A percentile compares a stretch with the other conserved stretches of the same genome.
Conservation (phyloP, 345 rosid genomes). For the Populus euphratica region DNA sequence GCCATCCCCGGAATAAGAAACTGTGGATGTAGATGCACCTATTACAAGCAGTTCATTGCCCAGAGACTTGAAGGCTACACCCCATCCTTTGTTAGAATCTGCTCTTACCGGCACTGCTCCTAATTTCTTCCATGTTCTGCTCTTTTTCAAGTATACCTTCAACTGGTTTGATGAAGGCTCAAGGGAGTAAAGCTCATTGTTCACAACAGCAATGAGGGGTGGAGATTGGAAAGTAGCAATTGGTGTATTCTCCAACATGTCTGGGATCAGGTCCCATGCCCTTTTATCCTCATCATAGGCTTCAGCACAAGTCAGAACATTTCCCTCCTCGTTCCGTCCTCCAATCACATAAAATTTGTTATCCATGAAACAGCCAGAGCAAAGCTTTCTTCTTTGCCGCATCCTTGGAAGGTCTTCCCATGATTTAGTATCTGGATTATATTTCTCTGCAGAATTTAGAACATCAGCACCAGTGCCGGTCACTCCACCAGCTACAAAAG, state of each 20-base stretch:
- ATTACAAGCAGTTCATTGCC: conserved; percentile 78
- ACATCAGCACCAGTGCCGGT: conserved; percentile 29
- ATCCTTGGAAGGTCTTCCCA: conserved; percentile 63
- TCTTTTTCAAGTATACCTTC: conserved; percentile 48
- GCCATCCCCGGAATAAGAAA: conserved; percentile 33
- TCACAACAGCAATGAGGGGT: conserved; percentile 70
- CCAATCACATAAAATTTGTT: conserved; percentile 73
- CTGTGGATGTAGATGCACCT: conserved; percentile 46
- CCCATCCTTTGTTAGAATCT: conserved; percentile 73
- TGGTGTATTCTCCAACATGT: conserved; percentile 51
- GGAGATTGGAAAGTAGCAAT: conserved; percentile 60
- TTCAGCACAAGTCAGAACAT: conserved; percentile 65
- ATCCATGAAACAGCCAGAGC: conserved; percentile 75
- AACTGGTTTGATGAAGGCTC: conserved; percentile 68
- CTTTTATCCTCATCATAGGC: conserved; percentile 47
- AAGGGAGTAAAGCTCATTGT: conserved; percentile 63
- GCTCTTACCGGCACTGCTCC: conserved; percentile 79
- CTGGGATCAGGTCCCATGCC: conserved; percentile 58
- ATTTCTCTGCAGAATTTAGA: conserved; percentile 61
- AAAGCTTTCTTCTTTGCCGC: conserved; percentile 48
- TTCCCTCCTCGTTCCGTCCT: conserved; percentile 51
- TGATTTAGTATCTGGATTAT: conserved; percentile 56
- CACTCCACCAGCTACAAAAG: conserved; percentile 77
- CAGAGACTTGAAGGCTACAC: conserved; percentile 85
- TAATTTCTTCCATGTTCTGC: conserved; percentile 66